Percentiles rank a stretch among this genome's conserved stretches.
These are phyloP conservation scores for Parafenestella ontariensis DNA, from an alignment of 2,329 filamentous ascomycete genomes.

Conservation along the genomic window DNA sequence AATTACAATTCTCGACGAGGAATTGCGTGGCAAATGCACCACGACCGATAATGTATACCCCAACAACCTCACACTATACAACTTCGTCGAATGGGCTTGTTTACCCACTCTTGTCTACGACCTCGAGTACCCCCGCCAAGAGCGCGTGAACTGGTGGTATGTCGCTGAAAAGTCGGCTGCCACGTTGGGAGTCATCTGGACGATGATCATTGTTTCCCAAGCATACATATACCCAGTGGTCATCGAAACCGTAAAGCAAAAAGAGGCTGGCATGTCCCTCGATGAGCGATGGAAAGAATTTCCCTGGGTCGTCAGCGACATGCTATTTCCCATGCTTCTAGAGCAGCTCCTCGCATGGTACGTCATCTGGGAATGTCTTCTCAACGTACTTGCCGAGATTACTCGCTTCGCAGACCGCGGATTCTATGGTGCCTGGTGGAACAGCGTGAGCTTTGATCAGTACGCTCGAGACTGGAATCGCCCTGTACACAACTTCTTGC, in stretches of 20 bases:
- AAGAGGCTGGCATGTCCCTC: conserved; percentile 69
- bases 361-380: conserved; percentile 73
- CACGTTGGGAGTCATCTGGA: conserved; percentile 74
- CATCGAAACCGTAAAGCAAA: conserved; percentile 70
- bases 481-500: conserved; percentile 79
- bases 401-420: conserved; percentile 79
- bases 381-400: conserved; percentile 79
- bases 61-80: conserved; percentile 68
- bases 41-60: conserved; percentile 65
- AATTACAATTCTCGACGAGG: conserved; percentile 68
- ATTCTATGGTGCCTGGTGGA: conserved; percentile 66
- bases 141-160: conserved; percentile 75
- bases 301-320: conserved; percentile 76
- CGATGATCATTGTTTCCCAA: conserved; percentile 82
- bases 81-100: conserved; percentile 76
- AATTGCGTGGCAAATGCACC: conserved; percentile 69
- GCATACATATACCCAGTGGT: conserved; percentile 80
- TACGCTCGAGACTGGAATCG: conserved; percentile 83
- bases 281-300: conserved; percentile 69
- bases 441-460: conserved; percentile 70
- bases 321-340: conserved; percentile 80
- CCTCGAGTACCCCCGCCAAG: conserved; percentile 75
- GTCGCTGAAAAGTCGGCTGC: conserved; percentile 75
- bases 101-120: conserved; percentile 82
- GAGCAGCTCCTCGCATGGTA: conserved; percentile 82